phyloP scores from a whole-genome alignment of 768 basidiomycete genomes.

The Terana coerulea region DNA sequence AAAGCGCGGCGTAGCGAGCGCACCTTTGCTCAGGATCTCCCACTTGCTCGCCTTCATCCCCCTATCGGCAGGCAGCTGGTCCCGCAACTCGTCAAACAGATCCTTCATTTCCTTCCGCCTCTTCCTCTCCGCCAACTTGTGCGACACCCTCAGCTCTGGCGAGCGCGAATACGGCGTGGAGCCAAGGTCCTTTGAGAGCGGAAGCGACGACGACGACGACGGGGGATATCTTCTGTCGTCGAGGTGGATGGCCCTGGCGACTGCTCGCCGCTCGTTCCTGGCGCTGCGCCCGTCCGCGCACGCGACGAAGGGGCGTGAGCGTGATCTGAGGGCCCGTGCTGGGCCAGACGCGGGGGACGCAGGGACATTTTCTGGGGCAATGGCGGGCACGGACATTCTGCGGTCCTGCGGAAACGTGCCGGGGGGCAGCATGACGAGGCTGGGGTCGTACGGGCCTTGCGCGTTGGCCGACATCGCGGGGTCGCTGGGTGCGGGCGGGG shows the following conservation, averaged over 20 bases:
- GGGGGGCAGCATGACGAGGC: slow-evolving; percentile 47
- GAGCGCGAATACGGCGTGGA: slow-evolving; percentile 90
- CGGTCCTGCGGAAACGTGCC: slow-evolving; percentile 60
- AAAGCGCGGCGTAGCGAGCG: slow-evolving; percentile 18
- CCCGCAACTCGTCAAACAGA: slow-evolving; percentile 92
- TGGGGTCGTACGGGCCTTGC: slow-evolving; percentile 23
- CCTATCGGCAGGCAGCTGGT: slow-evolving; percentile 86
- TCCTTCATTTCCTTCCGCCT: slow-evolving; percentile 99
- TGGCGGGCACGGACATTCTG: slow-evolving; percentile 67
- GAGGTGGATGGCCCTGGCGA: slow-evolving; percentile 15
- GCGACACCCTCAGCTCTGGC: slow-evolving; percentile 90
- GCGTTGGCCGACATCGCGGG: slow-evolving; percentile 17
- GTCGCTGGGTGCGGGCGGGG: too few relatives aligned
- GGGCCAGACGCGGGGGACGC: slow-evolving; percentile 41
- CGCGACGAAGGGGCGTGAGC: slow-evolving; percentile 73
- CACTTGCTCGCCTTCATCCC: slow-evolving; percentile 98
- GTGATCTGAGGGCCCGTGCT: slow-evolving; percentile 55
- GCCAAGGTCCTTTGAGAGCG: slow-evolving; percentile 41
- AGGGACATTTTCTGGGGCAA: slow-evolving; percentile 41
- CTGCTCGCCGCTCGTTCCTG: slow-evolving; percentile 28
- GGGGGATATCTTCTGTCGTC: slow-evolving; percentile 15
- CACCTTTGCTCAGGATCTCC: slow-evolving; percentile 98
- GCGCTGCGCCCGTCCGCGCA: slow-evolving; percentile 38
- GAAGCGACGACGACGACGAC: slow-evolving; percentile 9
- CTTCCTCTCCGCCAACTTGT: slow-evolving; percentile 97